Evolutionary conservation across 306 rosid species (phyloP), one percentile per base, ranked within the genome.

Genomic region (Alnus rubra): DNA sequence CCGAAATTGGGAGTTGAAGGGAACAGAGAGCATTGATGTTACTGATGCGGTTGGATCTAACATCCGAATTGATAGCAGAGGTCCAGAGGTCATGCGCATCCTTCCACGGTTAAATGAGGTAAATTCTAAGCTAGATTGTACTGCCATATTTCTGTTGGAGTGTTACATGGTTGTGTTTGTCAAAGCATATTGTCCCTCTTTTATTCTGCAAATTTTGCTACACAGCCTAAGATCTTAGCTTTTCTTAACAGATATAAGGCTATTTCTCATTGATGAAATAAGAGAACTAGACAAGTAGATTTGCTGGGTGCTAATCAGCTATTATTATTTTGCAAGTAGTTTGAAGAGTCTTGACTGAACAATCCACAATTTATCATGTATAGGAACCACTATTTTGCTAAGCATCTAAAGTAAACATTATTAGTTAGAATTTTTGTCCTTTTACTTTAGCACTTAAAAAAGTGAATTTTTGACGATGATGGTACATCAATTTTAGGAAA

Each of bases 21-120:
- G 98, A 58, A 96, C 98, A 19, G 97, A 96, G 79, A 93, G 67
- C 84, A 93, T 96, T 86, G 99, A 96, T 82, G 96, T 96, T 84
- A 96, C 97, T 81, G 98, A 96, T 86, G 99, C 99, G 31, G 97
- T 96, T 80, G 99, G 98, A 71, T 96, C 98, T 73, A 96, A 96
- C 82, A 96, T 96, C 80, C 88, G 98, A 78, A 96, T 93, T 83
- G 99, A 96, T 82, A 96, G 99, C 80, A 88, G 99, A 86, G 99
- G 98, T 76, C 96, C 97, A 71, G 97, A 96, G 87, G 94, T 96
- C 79, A 82, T 96, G 97, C 99, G 98, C 69, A 93, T 96, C 19
- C 56, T 89, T 82, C 99, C 99, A 53, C 95, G 98, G 70, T 82
- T 96, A 78, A 96, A 93, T 80, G 99, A 96, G 99, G 98, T 93